Evolutionary conservation across 2,329 filamentous ascomycete genomes (phyloP).

Genomic region (Lecanicillium sp.): DNA sequence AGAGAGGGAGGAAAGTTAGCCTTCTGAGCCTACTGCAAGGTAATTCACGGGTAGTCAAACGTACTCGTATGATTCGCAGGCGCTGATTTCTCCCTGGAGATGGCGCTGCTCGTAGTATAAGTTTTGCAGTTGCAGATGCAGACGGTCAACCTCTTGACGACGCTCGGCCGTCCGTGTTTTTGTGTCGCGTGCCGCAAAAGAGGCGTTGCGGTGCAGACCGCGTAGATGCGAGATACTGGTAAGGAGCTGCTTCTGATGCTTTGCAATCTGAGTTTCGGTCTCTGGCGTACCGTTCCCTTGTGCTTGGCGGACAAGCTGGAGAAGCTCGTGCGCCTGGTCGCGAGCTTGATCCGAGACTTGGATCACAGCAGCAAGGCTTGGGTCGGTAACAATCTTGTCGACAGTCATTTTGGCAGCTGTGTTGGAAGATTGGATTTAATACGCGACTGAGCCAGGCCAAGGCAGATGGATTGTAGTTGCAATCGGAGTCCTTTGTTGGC

Average conservation of each 20-base stretch:
- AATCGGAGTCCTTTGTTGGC: too few relatives aligned
- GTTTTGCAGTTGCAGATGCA: constrained; percentile 91
- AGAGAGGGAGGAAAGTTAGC: background rate
- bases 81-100: constrained; percentile 78
- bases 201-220: constrained; percentile 72
- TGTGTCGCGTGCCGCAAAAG: constrained; percentile 73
- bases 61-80: constrained; percentile 87
- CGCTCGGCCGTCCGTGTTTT: constrained; percentile 81
- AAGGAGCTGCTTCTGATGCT: constrained; percentile 71
- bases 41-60: constrained; percentile 25
- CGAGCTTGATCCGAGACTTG: constrained; percentile 66
- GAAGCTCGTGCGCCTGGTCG: constrained; percentile 59
- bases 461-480: too few relatives aligned
- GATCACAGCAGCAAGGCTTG: constrained; percentile 57
- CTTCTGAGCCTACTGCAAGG: too few relatives aligned
- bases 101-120: constrained; percentile 94
- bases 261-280: constrained; percentile 53
- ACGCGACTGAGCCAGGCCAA: too few relatives aligned
- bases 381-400: constrained; percentile 31
- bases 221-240: constrained; percentile 74
- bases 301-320: constrained; percentile 43
- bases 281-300: constrained; percentile 35
- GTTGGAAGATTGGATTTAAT: too few relatives aligned
- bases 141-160: constrained; percentile 79
- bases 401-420: constrained; percentile 29